Evolutionary conservation across 345 rosid species (phyloP).

Genomic region (Eucalyptus coolabah): DNA sequence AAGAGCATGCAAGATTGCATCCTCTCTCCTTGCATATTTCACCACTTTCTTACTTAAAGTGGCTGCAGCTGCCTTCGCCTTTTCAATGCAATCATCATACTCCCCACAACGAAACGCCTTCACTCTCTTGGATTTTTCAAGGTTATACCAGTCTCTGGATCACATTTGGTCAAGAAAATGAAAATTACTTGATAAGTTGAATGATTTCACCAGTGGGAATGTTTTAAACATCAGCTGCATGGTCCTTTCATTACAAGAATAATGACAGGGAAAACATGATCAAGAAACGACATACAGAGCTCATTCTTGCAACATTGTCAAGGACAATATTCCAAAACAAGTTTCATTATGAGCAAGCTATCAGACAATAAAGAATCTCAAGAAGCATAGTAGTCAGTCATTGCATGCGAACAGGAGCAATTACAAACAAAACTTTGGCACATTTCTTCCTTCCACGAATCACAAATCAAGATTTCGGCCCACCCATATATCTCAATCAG

Average conservation of each 20-base stretch:
- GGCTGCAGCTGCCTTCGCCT: slow-evolving; percentile 76
- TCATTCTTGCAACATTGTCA: not conserved
- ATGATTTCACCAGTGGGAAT: not conserved
- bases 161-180: not conserved
- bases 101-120: slow-evolving; percentile 98
- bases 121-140: slow-evolving; percentile 88
- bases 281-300: not conserved
- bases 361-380: not conserved
- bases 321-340: not conserved
- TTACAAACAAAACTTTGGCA: not conserved
- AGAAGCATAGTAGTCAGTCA: not conserved
- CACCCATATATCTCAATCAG: not conserved
- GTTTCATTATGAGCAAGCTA: not conserved
- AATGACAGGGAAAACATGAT: not conserved
- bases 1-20: slow-evolving; percentile 87
- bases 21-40: slow-evolving; percentile 89
- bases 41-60: slow-evolving; percentile 57
- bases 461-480: not conserved
- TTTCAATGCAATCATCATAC: slow-evolving; percentile 69
- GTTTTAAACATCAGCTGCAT: not conserved
- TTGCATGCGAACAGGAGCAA: not conserved
- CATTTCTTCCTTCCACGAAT: not conserved
- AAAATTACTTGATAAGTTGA: not conserved
- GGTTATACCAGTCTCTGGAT: slow-evolving; percentile 90
- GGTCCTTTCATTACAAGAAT: not conserved